Conservation (phyloP, 2,329 filamentous ascomycete genomes). For the Talaromyces piceae region DNA sequence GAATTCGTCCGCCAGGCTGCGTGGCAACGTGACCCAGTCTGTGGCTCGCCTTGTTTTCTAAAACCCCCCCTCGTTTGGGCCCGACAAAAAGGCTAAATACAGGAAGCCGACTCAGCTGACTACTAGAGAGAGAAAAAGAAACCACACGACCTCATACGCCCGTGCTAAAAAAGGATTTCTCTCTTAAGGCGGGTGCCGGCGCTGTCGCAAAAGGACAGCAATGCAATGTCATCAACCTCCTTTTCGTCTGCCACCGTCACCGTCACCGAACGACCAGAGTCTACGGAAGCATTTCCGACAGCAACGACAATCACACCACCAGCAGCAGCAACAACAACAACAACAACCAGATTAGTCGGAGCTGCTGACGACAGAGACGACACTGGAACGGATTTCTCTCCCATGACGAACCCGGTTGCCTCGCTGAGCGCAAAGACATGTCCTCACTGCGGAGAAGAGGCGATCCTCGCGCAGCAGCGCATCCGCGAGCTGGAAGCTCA, state of each 20-base stretch:
- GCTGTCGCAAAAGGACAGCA: slow-evolving; percentile 3
- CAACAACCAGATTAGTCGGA: slow-evolving; percentile 6
- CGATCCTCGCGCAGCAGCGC: slow-evolving; percentile 30
- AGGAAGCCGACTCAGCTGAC: no score
- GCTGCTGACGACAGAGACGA: background rate
- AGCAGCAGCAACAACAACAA: background rate
- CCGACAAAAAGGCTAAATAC: background rate
- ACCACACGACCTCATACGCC: no score
- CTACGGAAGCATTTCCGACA: background rate
- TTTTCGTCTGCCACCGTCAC: slow-evolving; percentile 23
- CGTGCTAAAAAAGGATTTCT: no score
- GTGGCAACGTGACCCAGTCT: background rate
- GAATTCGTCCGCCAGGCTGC: no score
- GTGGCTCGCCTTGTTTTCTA: no score
- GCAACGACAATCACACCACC: background rate
- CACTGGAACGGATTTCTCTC: no score
- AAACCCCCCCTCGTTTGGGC: slow-evolving; percentile 1
- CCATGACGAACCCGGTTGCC: slow-evolving; percentile 8
- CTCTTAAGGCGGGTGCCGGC: background rate
- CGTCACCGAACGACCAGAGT: slow-evolving; percentile 12
- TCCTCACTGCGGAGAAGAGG: slow-evolving; percentile 32
- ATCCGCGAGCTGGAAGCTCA: slow-evolving; percentile 50
- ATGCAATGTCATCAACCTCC: slow-evolving; percentile 8
- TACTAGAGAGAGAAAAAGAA: no score
- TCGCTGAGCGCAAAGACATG: slow-evolving; percentile 17